A percentile compares a stretch with the other conserved stretches of the same genome.
These are phyloP conservation scores for Baorangia bicolor DNA, from an alignment of 768 basidiomycete genomes.

Conservation along the genomic window DNA sequence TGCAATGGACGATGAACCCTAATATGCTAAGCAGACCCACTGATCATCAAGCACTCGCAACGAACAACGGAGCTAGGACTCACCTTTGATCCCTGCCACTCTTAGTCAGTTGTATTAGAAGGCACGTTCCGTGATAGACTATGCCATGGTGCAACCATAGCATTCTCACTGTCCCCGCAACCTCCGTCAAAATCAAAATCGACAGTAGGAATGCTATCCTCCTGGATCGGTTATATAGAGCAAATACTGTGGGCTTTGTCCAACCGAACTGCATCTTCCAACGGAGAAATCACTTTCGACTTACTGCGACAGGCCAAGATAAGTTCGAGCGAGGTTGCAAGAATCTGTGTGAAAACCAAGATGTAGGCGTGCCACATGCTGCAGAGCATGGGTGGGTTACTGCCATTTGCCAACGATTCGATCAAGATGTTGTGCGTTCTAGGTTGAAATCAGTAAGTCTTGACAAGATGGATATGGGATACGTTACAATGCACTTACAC, in stretches of 20 bases:
- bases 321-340: constrained; percentile 15
- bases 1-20: constrained; percentile 13
- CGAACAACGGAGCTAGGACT: neutral
- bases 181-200: constrained; percentile 3
- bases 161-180: neutral
- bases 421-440: constrained; percentile 19
- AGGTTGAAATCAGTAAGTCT: neutral
- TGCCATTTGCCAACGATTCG: constrained; percentile 7
- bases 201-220: constrained; percentile 7
- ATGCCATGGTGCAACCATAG: neutral
- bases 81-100: constrained; percentile 8
- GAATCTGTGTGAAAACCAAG: neutral
- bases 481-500: constrained; percentile 13
- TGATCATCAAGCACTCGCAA: neutral
- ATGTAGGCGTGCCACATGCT: constrained; percentile 12
- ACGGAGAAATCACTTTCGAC: neutral
- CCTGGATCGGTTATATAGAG: constrained; percentile 20
- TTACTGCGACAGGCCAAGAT: constrained; percentile 19
- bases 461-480: neutral
- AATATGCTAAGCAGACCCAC: constrained; percentile 6
- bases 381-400: constrained; percentile 8
- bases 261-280: neutral
- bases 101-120: neutral
- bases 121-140: constrained; percentile 7
- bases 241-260: constrained; percentile 12